Evolutionary conservation across 2,329 filamentous ascomycete genomes (phyloP).

Genomic region (Cladophialophora immunda): DNA sequence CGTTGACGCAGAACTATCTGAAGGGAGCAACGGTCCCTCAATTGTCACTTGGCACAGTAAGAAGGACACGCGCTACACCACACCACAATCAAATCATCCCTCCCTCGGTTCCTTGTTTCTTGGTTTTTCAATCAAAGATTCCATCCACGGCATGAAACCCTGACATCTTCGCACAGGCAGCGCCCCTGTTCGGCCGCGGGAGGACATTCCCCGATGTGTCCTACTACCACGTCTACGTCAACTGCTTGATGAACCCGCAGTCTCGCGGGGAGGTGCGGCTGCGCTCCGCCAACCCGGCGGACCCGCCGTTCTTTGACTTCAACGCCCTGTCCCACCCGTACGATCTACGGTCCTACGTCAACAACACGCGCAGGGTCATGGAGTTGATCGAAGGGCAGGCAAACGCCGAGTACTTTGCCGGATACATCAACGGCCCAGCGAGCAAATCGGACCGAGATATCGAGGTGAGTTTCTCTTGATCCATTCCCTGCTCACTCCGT

Average conservation of each 20-base stretch:
- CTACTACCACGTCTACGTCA: neutral
- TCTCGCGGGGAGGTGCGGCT: slow-evolving; percentile 27
- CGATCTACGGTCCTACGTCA: slow-evolving; percentile 21
- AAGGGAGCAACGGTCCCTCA: neutral
- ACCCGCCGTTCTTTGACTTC: slow-evolving; percentile 22
- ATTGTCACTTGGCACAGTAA: neutral
- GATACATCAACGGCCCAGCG: neutral
- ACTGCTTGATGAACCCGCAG: slow-evolving; percentile 28
- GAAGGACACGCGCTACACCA: too few species aligned
- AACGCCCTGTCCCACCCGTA: slow-evolving; percentile 31
- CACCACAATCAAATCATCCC: neutral
- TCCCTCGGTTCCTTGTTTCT: neutral
- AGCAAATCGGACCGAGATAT: neutral
- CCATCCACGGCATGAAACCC: neutral
- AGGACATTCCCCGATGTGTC: neutral
- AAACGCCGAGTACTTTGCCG: slow-evolving; percentile 4
- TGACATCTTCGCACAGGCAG: neutral
- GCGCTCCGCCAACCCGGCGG: slow-evolving; percentile 22
- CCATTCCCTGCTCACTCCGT: neutral
- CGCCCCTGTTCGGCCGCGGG: neutral
- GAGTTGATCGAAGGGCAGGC: slow-evolving; percentile 12
- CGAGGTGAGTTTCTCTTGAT: neutral
- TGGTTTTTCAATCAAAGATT: too few species aligned
- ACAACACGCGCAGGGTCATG: slow-evolving; percentile 15
- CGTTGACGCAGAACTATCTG: neutral